Evolutionary conservation across 2,329 filamentous ascomycete species (phyloP).

Genomic region (Clathrospora elynae): DNA sequence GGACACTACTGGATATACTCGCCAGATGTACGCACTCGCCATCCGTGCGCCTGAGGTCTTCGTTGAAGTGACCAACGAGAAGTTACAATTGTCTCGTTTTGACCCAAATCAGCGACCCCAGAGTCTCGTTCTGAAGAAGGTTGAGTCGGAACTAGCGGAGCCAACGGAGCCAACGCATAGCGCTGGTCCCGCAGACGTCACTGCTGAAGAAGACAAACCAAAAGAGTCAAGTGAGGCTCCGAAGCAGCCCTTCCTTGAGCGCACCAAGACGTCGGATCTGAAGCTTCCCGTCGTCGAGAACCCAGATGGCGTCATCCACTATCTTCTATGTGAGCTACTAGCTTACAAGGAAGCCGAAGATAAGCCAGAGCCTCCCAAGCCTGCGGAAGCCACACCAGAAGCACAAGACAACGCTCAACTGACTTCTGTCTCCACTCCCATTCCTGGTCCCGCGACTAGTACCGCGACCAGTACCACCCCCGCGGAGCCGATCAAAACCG

Average conservation of each 20-base stretch:
- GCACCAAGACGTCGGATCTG: conserved; percentile 68
- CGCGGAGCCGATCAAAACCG: conserved; percentile 49
- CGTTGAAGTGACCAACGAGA: conserved; percentile 83
- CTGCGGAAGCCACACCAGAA: conserved; percentile 51
- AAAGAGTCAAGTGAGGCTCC: conserved; percentile 41
- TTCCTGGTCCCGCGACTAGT: conserved; percentile 8
- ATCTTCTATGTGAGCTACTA: conserved; percentile 87
- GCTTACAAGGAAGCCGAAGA: conserved; percentile 94
- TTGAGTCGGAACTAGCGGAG: conserved; percentile 47
- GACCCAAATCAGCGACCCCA: conserved; percentile 61
- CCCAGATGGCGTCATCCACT: conserved; percentile 93
- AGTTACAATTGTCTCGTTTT: conserved; percentile 73
- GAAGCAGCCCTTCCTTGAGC: conserved; percentile 61
- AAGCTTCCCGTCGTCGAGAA: conserved; percentile 89
- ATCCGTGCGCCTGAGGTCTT: conserved; percentile 85
- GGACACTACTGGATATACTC: conserved; percentile 75
- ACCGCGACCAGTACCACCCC: too few species aligned
- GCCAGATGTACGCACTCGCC: conserved; percentile 77
- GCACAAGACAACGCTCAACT: conserved; percentile 14
- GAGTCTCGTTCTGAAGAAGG: conserved; percentile 58
- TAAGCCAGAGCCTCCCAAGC: conserved; percentile 62
- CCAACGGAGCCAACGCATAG: conserved; percentile 15
- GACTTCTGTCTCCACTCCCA: conserved; percentile 9
- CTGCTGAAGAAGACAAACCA: conserved; percentile 43
- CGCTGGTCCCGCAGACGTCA: conserved; percentile 29